A percentile compares a stretch with the other conserved stretches of the same genome.
These are phyloP conservation scores for Pyrus pyrifolia DNA, from an alignment of 306 rosid species.

Conservation along the genomic window DNA sequence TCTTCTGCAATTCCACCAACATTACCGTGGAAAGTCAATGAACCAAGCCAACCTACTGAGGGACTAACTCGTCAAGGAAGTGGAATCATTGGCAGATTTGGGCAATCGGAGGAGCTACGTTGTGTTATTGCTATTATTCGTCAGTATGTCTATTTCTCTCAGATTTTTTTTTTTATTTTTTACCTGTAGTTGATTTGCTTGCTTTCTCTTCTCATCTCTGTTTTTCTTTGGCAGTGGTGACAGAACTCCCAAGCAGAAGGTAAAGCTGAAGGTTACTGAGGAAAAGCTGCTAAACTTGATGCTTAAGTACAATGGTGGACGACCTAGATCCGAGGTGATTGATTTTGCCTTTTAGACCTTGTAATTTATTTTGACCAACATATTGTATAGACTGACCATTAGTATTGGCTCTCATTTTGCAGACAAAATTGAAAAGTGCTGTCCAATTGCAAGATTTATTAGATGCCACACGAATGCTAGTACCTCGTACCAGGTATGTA, in stretches of 20 bases:
- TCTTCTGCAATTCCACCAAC: conserved; percentile 87
- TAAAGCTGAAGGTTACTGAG: conserved; percentile 90
- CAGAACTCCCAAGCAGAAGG: conserved; percentile 99
- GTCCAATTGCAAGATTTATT: conserved; percentile 93
- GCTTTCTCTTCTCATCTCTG: conserved; percentile 17
- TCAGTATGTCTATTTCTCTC: conserved; percentile 58
- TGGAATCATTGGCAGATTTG: conserved; percentile 78
- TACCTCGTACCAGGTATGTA: conserved; percentile 75
- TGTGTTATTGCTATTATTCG: conserved; percentile 90
- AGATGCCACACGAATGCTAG: conserved; percentile 94
- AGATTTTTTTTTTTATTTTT: neutral
- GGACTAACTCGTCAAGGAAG: conserved; percentile 93
- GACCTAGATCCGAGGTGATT: conserved; percentile 79
- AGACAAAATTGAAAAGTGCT: conserved; percentile 97
- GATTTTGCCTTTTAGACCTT: conserved; percentile 9
- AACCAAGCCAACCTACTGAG: conserved; percentile 61
- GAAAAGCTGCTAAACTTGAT: conserved; percentile 82
- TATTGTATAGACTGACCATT: conserved; percentile 16
- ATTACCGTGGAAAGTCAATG: conserved; percentile 87
- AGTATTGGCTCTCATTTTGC: conserved; percentile 22
- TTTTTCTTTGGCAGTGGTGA: conserved; percentile 71
- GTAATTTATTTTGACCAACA: neutral
- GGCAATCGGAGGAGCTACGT: conserved; percentile 90
- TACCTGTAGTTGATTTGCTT: conserved; percentile 1
- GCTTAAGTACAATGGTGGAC: conserved; percentile 92